phyloP scores from a whole-genome alignment of 495 filamentous ascomycete species.

The Tuber microsphaerosporum region DNA sequence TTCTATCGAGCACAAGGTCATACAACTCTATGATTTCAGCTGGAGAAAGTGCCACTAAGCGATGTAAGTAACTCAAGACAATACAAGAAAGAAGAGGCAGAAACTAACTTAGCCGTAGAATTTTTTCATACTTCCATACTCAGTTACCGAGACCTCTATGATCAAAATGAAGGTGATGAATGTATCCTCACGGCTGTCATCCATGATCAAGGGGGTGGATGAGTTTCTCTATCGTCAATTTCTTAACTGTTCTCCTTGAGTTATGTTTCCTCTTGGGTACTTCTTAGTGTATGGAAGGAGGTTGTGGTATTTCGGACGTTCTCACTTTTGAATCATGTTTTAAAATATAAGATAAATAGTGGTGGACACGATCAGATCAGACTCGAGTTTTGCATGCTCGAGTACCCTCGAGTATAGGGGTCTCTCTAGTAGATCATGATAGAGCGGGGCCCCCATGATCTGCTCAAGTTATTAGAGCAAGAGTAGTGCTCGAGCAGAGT shows the following conservation, averaged over 20 bases:
- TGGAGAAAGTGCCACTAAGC: background rate
- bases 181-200: conserved; percentile 2
- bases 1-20: background rate
- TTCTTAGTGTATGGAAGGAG: background rate
- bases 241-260: no score
- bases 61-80: background rate
- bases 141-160: background rate
- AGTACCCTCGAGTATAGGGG: no score
- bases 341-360: background rate
- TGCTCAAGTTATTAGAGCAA: no score
- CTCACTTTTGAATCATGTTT: background rate
- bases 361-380: no score
- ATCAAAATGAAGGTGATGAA: conserved; percentile 7
- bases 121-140: background rate
- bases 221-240: conserved; percentile 1
- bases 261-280: background rate
- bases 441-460: no score
- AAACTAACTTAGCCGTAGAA: background rate
- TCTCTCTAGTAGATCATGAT: no score
- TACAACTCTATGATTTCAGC: background rate
- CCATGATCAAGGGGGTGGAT: background rate
- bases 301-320: background rate
- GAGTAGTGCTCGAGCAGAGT: no score
- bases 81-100: background rate
- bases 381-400: no score